A percentile compares a stretch with the other conserved stretches of the same genome.
phyloP scores from a whole-genome alignment of 225 moss, liverwort and hornwort genomes.

The Polytrichum formosum region DNA sequence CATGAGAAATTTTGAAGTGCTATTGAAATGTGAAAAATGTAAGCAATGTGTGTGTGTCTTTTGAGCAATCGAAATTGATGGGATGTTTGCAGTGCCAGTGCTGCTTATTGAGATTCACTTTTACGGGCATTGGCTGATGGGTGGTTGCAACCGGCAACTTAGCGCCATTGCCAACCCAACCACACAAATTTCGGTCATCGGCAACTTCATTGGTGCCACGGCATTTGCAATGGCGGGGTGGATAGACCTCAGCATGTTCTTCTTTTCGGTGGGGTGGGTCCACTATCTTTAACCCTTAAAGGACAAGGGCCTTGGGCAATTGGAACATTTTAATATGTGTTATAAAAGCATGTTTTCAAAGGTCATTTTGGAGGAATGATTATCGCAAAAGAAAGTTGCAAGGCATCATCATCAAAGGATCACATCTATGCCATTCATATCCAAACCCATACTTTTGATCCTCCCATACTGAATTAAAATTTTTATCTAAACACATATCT shows the following conservation, averaged over 20 bases:
- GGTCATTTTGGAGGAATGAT: no score
- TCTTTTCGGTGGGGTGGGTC: conserved; percentile 22
- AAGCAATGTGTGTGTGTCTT: neutral
- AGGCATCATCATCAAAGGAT: no score
- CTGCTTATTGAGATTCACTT: conserved; percentile 44
- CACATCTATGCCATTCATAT: no score
- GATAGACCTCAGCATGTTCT: conserved; percentile 42
- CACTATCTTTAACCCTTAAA: neutral
- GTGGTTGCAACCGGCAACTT: conserved; percentile 35
- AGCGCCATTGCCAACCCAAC: conserved; percentile 45
- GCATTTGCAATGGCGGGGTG: conserved; percentile 32
- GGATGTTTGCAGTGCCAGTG: conserved; percentile 28
- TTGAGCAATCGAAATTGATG: neutral
- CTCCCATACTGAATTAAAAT: no score
- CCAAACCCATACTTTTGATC: no score
- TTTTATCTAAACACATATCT: no score
- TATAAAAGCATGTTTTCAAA: no score
- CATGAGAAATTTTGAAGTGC: neutral
- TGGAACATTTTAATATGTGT: no score
- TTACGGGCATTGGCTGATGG: conserved; percentile 60
- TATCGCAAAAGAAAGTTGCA: no score
- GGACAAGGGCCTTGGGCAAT: no score
- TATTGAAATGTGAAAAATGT: neutral
- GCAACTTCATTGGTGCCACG: conserved; percentile 50
- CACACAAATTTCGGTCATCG: conserved; percentile 51